phyloP scores from a whole-genome alignment of 202 grass and related monocot species.

The Zizania palustris region DNA sequence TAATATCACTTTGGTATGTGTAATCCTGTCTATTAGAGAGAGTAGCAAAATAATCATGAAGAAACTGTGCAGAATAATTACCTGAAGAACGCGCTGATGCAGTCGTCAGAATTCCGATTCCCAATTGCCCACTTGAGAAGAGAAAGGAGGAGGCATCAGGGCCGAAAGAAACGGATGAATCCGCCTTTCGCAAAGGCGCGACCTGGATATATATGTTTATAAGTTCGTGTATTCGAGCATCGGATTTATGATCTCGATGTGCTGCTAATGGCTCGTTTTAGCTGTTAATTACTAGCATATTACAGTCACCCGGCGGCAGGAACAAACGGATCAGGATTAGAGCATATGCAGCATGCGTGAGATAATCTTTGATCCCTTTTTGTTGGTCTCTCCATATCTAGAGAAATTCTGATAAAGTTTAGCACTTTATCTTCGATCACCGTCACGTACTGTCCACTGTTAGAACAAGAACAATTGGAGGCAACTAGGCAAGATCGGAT shows the following conservation, averaged over 20 bases:
- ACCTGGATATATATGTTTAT: background rate
- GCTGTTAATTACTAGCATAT: slow-evolving; percentile 15
- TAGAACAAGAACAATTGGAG: slow-evolving; percentile 33
- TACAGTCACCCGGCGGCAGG: background rate
- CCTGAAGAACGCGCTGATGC: slow-evolving; percentile 9
- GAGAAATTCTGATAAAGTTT: slow-evolving; percentile 4
- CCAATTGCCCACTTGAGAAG: slow-evolving; percentile 14
- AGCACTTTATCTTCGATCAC: slow-evolving; percentile 31
- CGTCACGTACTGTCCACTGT: background rate
- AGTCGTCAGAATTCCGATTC: slow-evolving; percentile 31
- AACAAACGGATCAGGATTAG: background rate
- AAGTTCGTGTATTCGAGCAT: slow-evolving; percentile 15
- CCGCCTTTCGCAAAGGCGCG: slow-evolving; percentile 31
- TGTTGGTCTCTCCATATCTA: slow-evolving; percentile 35
- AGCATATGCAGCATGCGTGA: background rate
- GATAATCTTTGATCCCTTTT: slow-evolving; percentile 9
- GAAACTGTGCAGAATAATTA: slow-evolving; percentile 33
- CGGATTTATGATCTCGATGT: slow-evolving; percentile 25
- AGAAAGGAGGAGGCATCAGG: slow-evolving; percentile 8
- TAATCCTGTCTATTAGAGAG: too few species aligned
- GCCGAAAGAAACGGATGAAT: slow-evolving; percentile 47
- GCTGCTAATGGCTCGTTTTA: slow-evolving; percentile 14
- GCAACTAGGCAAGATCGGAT: slow-evolving; percentile 2
- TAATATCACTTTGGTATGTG: too few species aligned
- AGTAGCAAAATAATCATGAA: too few species aligned